Base-by-base conservation (phyloP, 306 rosid species). In the Quercus cerris region DNA sequence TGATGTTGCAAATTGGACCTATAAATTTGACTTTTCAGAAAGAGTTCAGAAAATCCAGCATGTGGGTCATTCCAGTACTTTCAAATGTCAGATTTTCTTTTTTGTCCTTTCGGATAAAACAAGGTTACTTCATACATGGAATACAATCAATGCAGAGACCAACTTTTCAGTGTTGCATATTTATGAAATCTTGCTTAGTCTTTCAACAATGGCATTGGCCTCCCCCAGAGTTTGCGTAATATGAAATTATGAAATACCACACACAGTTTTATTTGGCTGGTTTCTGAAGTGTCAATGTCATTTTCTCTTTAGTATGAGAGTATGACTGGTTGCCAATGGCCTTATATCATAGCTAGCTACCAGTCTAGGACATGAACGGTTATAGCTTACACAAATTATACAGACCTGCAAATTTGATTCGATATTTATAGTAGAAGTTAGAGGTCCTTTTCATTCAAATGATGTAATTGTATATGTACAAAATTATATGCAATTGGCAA, bases 81-180 rank as follows among this genome's bases (percentile, higher is more conserved):
- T 74, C 23, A 61, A 23, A 54, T 56, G 56, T 56, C 54, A 5
- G 54, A 56, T 74, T 27, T 15, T 4, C 57, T 19, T 68, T 4
- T 44, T 38, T 68, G 70, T 80, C 63, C 20, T 67, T 67, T 67
- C 63, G 56, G 57, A 67, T 38, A 67, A 74, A 80, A 80, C 25
- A 57, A 74, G 79, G 75, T 80, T 67, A 30, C 77, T 44, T 71
- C 77, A 72, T 58, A 74, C 66, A 28, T 44, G 68, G 33, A 61
- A 25, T 61, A 13, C 8, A 23, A 11, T 11, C 35, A 61, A 14
- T 14, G 31, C 18, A 62, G 14, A 41, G 54, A 49, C 54, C 17
- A 49, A 49, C 54, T 12, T 49, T 12, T 49, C 54, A 49, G 54
- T 49, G 54, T 10, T 11, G 54, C 15, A 49, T 49, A 49, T 49